Percentiles rank a stretch among this genome's conserved stretches.
Evolutionary conservation across 225 moss, liverwort and hornwort species (phyloP).

Genomic region (Rhytidiadelphus loreus): DNA sequence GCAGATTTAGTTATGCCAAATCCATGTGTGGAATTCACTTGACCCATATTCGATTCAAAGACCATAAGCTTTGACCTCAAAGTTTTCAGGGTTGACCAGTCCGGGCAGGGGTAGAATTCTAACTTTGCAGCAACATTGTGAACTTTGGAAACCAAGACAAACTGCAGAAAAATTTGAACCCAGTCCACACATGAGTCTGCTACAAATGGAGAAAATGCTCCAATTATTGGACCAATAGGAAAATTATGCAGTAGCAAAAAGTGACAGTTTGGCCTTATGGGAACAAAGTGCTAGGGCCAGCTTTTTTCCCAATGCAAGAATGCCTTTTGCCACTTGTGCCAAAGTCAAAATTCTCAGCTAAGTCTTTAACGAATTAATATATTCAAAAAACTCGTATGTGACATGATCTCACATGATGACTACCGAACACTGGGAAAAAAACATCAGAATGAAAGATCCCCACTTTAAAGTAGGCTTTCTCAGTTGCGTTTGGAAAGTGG

Average conservation of each 20-base stretch:
- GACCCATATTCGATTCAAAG: neutral
- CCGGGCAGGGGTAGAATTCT: neutral
- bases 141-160: neutral
- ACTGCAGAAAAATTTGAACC: neutral
- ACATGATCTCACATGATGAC: neutral
- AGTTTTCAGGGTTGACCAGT: neutral
- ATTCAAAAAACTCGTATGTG: neutral
- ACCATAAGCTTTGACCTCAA: neutral
- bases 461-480: neutral
- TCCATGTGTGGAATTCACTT: neutral
- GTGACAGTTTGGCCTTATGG: neutral
- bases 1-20: neutral
- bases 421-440: neutral
- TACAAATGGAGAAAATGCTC: neutral
- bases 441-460: neutral
- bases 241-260: neutral
- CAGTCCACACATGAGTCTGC: neutral
- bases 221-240: too few relatives aligned
- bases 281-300: neutral
- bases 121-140: neutral
- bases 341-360: neutral
- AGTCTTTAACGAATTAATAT: too few relatives aligned
- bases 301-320: neutral
- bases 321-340: neutral
- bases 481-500: neutral